A percentile compares a stretch with the other conserved stretches of the same genome.
Evolutionary conservation across 495 filamentous ascomycete species (phyloP).

Genomic region (Penicillium waksmanii): DNA sequence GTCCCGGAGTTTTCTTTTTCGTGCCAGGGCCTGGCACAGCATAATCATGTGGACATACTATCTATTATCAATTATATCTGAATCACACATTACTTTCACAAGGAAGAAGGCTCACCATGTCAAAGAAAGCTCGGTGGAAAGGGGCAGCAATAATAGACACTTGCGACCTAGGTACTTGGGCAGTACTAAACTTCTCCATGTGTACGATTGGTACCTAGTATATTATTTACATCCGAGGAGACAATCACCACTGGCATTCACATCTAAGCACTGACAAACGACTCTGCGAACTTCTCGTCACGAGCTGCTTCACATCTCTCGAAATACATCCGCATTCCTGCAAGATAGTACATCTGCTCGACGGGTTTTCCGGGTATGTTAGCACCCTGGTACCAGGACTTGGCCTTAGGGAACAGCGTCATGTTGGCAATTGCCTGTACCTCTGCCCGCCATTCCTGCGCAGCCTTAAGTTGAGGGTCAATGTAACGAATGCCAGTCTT

Average conservation of each 20-base stretch:
- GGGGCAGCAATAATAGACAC: too few relatives aligned
- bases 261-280: slow-evolving; percentile 3
- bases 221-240: too few relatives aligned
- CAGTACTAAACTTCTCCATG: too few relatives aligned
- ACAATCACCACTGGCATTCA: not conserved
- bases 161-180: too few relatives aligned
- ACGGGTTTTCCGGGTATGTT: slow-evolving; percentile 52
- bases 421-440: slow-evolving; percentile 41
- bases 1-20: not conserved
- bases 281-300: slow-evolving; percentile 1
- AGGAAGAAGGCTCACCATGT: too few relatives aligned
- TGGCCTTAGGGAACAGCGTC: slow-evolving; percentile 48
- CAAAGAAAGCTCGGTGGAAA: not conserved
- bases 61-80: not conserved
- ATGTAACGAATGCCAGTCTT: slow-evolving; percentile 46
- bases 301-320: slow-evolving; percentile 12
- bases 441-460: slow-evolving; percentile 48
- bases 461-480: slow-evolving; percentile 45
- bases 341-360: slow-evolving; percentile 46
- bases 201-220: too few relatives aligned
- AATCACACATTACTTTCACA: slow-evolving; percentile 5
- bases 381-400: slow-evolving; percentile 40
- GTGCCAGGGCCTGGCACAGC: not conserved
- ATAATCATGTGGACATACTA: not conserved
- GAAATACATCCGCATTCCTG: slow-evolving; percentile 26